phyloP scores from a whole-genome alignment of 805 yeast species.

The Priceomyces carsonii region DNA sequence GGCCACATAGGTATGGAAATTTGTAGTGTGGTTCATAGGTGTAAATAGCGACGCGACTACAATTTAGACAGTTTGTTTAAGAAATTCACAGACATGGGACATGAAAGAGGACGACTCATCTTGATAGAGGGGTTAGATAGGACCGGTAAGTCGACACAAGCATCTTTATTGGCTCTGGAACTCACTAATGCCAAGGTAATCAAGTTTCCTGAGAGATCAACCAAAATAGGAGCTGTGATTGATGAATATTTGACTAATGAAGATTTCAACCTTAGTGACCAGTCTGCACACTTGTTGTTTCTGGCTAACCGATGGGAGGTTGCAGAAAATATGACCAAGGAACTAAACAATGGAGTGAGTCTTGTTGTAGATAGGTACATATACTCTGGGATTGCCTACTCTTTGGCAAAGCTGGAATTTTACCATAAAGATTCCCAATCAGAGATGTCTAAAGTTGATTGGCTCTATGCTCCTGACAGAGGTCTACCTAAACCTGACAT shows the following conservation, averaged over 20 bases:
- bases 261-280: constrained; percentile 58
- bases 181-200: constrained; percentile 39
- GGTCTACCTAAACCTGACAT: constrained; percentile 89
- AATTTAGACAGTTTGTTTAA: too few relatives aligned
- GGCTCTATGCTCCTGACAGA: constrained; percentile 81
- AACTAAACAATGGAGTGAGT: constrained; percentile 52
- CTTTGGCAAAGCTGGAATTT: constrained; percentile 74
- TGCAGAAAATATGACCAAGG: constrained; percentile 43
- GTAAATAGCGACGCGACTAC: too few relatives aligned
- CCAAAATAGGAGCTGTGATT: constrained; percentile 78
- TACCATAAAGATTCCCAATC: constrained; percentile 4
- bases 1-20: too few relatives aligned
- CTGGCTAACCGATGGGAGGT: constrained; percentile 96
- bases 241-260: constrained; percentile 65
- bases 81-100: too few relatives aligned
- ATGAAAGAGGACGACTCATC: constrained; percentile 66
- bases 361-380: constrained; percentile 84
- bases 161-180: constrained; percentile 29
- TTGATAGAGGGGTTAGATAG: constrained; percentile 92
- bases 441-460: constrained; percentile 48
- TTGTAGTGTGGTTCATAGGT: too few relatives aligned
- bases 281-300: constrained; percentile 83
- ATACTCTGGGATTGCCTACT: constrained; percentile 91
- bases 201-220: constrained; percentile 88
- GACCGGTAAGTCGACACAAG: constrained; percentile 92